phyloP scores from a whole-genome alignment of 208 protist species.

The Acanthamoeba divionensis region DNA sequence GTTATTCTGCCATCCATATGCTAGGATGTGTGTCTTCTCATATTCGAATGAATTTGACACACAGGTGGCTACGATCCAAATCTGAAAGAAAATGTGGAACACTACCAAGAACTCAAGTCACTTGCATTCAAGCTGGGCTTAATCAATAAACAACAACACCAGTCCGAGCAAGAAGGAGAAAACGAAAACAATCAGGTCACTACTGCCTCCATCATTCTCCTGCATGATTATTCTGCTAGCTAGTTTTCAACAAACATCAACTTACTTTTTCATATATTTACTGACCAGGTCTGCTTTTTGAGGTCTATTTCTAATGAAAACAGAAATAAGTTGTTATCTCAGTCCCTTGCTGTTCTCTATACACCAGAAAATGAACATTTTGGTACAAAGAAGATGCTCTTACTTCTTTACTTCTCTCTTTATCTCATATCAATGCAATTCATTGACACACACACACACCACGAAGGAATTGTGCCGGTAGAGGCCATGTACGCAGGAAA shows the following conservation, averaged over 20 bases:
- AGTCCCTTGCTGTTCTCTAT: conserved; percentile 87
- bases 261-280: background rate
- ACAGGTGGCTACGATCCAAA: conserved; percentile 79
- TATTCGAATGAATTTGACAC: background rate
- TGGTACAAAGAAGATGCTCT: conserved; percentile 71
- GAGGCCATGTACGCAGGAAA: conserved; percentile 76
- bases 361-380: conserved; percentile 95
- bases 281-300: conserved; percentile 80
- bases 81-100: conserved; percentile 75
- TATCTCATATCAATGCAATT: background rate
- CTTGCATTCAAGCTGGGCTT: conserved; percentile 61
- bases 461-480: conserved; percentile 90
- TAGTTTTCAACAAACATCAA: background rate
- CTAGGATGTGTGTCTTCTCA: background rate
- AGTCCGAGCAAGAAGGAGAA: background rate
- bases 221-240: background rate
- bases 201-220: background rate
- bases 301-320: conserved; percentile 83
- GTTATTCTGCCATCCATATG: background rate
- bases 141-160: background rate
- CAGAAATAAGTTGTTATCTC: conserved; percentile 80
- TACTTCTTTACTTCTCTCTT: conserved; percentile 73
- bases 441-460: conserved; percentile 88
- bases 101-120: conserved; percentile 81
- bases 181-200: background rate